Conservation (phyloP, 345 rosid genomes). For the Ceriops tagal region DNA sequence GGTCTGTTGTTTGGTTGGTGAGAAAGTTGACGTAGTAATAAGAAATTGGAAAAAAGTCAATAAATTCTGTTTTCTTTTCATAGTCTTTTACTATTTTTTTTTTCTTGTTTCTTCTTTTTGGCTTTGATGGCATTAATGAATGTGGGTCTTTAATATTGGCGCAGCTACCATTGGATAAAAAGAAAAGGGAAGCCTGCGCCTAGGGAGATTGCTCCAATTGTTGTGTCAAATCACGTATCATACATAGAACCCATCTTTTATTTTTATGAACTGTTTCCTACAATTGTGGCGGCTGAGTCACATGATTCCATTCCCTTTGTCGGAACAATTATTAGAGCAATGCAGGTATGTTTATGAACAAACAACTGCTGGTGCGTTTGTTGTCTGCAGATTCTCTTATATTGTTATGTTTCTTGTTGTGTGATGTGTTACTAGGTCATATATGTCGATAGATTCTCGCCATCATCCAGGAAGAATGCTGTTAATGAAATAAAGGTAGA, state of each 20-base stretch:
- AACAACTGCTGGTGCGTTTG: neutral
- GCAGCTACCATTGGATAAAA: conserved; percentile 93
- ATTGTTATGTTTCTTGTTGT: neutral
- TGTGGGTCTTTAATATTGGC: conserved; percentile 4
- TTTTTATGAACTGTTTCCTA: conserved; percentile 85
- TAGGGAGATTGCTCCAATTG: conserved; percentile 78
- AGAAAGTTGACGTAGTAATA: neutral
- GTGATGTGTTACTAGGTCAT: conserved; percentile 57
- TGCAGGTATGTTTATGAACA: conserved; percentile 53
- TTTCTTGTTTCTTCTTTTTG: neutral
- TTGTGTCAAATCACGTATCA: conserved; percentile 92
- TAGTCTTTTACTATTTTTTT: neutral
- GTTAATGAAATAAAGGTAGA: conserved; percentile 90
- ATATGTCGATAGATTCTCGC: conserved; percentile 89
- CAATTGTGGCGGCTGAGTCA: conserved; percentile 89
- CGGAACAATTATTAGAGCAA: conserved; percentile 96
- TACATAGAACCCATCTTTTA: conserved; percentile 90
- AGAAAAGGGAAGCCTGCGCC: conserved; percentile 90
- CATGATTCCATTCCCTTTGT: conserved; percentile 92
- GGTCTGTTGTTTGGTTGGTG: neutral
- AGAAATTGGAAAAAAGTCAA: neutral
- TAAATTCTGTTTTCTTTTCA: neutral
- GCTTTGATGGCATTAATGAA: neutral
- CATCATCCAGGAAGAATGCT: conserved; percentile 80
- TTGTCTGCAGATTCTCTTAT: neutral